Base-by-base conservation (phyloP, 2,329 filamentous ascomycete genomes). In the Cladosporium sp. region DNA sequence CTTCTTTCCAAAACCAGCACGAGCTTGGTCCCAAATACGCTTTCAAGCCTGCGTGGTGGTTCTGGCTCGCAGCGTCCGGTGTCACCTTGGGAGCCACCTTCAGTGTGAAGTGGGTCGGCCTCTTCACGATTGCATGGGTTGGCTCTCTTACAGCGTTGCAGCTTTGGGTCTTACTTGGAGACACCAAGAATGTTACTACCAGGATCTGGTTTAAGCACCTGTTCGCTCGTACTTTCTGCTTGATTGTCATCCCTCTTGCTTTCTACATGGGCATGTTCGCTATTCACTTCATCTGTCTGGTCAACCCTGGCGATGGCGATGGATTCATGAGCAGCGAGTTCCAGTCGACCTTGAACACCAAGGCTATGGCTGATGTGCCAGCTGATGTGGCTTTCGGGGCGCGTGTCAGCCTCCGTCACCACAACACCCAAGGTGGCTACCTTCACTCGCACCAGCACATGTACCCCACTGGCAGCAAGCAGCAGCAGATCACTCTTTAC, bases 261-360 rank as follows among this genome's bases (percentile, higher is more conserved):
- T 95, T 98, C 74, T 98, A 98, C 76, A 85, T 96, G 78, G 85
- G 82, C 65, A 95, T 97, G 88, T 98, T 98, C 66, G 91, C 83
- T 49, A 95, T 98, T 64, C 93, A 98, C 77, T 98, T 98, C 73
- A 62, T 91, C 61, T 95, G 89, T 76, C 80, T 98, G 40, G 82
- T 86, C 55, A 98, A 98, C 73, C 93, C 93, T 28, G 93, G 93
- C 55, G 93, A 98, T 49, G 93, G 93, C 51, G 93, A 98, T 71
- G 93, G 93, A 52, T 98, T 98, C 77, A 98, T 98, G 93, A 96
- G 91, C 67, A 95, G 92, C 52, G 93, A 98, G 68, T 98, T 98
- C 77, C 93, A 98, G 74, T 87, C 93, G 32, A 97, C 93, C 2
- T 78, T 98, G 60, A 98, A 97, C 75, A 91, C 84, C 65, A 98